Evolutionary conservation across 2,329 filamentous ascomycete genomes (phyloP).

Genomic region (Pseudocercospora macadamiae): DNA sequence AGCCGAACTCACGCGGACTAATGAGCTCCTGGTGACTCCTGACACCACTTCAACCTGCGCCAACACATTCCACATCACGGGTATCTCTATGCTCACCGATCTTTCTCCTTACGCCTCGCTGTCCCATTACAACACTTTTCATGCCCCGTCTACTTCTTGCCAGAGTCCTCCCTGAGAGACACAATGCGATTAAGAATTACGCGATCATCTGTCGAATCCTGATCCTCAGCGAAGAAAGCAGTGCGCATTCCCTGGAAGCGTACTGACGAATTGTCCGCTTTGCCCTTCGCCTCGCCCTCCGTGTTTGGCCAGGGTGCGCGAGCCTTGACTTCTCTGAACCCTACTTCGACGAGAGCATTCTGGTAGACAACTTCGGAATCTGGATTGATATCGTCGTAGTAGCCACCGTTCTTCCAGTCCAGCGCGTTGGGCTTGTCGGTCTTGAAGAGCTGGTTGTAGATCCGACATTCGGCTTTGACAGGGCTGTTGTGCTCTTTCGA

Average conservation of each 20-base stretch:
- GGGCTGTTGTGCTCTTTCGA: constrained; percentile 64
- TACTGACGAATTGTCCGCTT: constrained; percentile 66
- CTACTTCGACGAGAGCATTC: constrained; percentile 78
- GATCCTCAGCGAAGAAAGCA: constrained; percentile 79
- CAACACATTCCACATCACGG: neutral
- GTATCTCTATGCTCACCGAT: neutral
- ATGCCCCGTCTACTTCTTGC: constrained; percentile 54
- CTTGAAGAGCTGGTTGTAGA: constrained; percentile 84
- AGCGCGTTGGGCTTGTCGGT: constrained; percentile 78
- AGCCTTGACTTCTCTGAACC: constrained; percentile 74
- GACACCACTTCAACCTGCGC: neutral
- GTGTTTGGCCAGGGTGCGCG: constrained; percentile 82
- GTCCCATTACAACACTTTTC: neutral
- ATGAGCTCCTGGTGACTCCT: neutral
- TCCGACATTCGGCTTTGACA: constrained; percentile 70
- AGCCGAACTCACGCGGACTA: neutral
- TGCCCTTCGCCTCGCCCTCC: constrained; percentile 68
- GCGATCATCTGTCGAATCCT: constrained; percentile 67
- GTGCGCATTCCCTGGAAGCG: constrained; percentile 91
- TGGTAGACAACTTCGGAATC: constrained; percentile 79
- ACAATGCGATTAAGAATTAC: constrained; percentile 91
- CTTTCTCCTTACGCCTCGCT: neutral
- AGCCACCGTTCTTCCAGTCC: constrained; percentile 70
- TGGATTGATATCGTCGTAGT: constrained; percentile 81
- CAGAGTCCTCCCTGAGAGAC: constrained; percentile 83